Evolutionary conservation across 371 early-diverging fungal species (phyloP).

Genomic region (Apophysomyces elegans): DNA sequence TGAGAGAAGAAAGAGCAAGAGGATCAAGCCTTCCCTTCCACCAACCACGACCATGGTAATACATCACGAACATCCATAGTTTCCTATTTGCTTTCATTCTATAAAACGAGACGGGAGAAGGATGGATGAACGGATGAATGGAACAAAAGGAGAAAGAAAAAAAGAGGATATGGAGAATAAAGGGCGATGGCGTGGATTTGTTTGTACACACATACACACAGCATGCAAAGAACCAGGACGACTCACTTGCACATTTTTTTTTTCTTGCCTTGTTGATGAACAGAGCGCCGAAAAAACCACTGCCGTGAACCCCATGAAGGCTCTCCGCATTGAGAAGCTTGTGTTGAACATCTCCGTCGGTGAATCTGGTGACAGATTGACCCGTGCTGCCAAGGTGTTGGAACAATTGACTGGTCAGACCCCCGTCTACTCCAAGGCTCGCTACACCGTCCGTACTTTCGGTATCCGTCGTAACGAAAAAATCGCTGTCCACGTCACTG

Average conservation of each 20-base stretch:
- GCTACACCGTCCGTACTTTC: conserved; percentile 99
- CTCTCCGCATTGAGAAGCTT: conserved; percentile 99
- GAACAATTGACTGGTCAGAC: conserved; percentile 99
- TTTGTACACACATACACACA: background rate
- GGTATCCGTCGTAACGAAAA: conserved; percentile 99
- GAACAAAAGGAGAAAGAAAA: background rate
- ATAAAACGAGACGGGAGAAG: background rate
- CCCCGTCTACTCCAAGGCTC: conserved; percentile 99
- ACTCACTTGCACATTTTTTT: conserved; percentile 8
- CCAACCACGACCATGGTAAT: conserved; percentile 5
- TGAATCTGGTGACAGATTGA: conserved; percentile 98
- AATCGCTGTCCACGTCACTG: conserved; percentile 99
- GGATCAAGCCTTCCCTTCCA: conserved; percentile 1
- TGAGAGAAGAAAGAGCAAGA: background rate
- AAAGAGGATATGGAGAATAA: background rate
- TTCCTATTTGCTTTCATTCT: background rate
- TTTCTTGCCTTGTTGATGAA: background rate
- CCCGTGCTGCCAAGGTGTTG: conserved; percentile 99
- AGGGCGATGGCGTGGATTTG: background rate
- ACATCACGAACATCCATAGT: background rate
- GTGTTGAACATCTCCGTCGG: conserved; percentile 99
- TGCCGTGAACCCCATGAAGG: conserved; percentile 93
- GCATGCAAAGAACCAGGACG: background rate
- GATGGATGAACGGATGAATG: conserved; percentile 20
- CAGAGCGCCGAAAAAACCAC: conserved; percentile 71